These are phyloP conservation scores for Venturiaceae sp. DNA, from an alignment of 2,329 filamentous ascomycete species.

Conservation along the genomic window DNA sequence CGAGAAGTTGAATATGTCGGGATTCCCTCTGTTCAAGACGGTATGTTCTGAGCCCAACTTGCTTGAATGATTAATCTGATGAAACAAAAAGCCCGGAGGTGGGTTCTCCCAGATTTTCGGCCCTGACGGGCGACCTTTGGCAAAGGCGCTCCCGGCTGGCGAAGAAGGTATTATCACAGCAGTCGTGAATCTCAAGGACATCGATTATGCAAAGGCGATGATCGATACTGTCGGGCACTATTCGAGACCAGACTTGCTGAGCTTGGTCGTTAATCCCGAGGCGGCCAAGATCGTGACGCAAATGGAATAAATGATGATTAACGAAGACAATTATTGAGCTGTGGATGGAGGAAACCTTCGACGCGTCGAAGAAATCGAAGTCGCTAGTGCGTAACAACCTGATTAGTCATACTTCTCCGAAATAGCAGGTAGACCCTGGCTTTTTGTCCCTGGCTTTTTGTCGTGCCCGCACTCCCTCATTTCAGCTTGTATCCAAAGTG, in stretches of 20 bases:
- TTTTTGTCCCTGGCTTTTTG: too few relatives aligned
- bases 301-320: constrained; percentile 10
- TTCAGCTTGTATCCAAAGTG: too few relatives aligned
- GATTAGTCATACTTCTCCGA: too few relatives aligned
- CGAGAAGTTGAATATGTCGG: constrained; percentile 28
- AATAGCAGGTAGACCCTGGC: too few relatives aligned
- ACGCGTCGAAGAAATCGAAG: too few relatives aligned
- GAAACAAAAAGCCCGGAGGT: constrained; percentile 11
- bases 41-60: not conserved
- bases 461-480: too few relatives aligned
- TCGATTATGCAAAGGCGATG: constrained; percentile 13
- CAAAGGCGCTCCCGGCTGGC: constrained; percentile 16
- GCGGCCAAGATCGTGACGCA: constrained; percentile 14
- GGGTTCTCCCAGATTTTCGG: constrained; percentile 23
- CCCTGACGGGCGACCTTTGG: constrained; percentile 20
- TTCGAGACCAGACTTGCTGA: constrained; percentile 13
- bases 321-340: too few relatives aligned
- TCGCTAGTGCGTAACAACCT: too few relatives aligned
- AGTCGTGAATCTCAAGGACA: constrained; percentile 24
- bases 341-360: too few relatives aligned
- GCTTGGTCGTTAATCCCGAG: constrained; percentile 12
- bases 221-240: constrained; percentile 14
- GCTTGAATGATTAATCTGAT: not conserved
- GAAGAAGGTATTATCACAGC: constrained; percentile 28
- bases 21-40: constrained; percentile 21